Conservation (phyloP, 2,329 filamentous ascomycete genomes). For the Penicillium frequentans region DNA sequence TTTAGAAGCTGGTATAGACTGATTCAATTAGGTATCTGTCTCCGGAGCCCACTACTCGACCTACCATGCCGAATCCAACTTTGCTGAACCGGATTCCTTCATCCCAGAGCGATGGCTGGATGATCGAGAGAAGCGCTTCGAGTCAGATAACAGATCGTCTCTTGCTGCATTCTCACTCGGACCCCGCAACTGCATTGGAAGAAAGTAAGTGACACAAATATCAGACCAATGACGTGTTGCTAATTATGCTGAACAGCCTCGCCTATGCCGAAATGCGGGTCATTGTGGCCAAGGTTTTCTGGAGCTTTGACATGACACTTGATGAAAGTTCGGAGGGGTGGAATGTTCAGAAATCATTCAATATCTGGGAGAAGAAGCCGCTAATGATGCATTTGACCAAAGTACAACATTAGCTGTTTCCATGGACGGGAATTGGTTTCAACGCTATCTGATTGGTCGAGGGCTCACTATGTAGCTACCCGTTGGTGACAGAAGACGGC, state of each 20-base stretch:
- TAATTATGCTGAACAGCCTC: conserved; percentile 13
- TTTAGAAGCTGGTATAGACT: neutral
- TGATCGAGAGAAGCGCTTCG: conserved; percentile 15
- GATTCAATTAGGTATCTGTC: conserved; percentile 7
- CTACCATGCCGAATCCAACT: conserved; percentile 19
- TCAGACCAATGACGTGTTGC: neutral
- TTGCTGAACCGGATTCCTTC: conserved; percentile 26
- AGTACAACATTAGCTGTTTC: neutral
- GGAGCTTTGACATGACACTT: conserved; percentile 17
- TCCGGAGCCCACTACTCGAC: conserved; percentile 13
- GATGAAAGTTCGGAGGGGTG: conserved; percentile 11
- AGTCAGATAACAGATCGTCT: conserved; percentile 13
- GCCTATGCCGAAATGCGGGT: conserved; percentile 36
- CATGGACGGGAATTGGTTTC: neutral
- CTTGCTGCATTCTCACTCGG: conserved; percentile 28
- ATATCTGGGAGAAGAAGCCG: conserved; percentile 23
- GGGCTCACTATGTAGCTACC: neutral
- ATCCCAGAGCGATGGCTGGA: conserved; percentile 31
- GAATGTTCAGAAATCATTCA: conserved; percentile 22
- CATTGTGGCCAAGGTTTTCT: conserved; percentile 21
- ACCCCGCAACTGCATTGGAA: conserved; percentile 28
- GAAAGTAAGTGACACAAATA: conserved; percentile 18
- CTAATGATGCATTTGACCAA: conserved; percentile 18
- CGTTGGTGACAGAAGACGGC: neutral
- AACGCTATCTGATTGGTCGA: neutral